Evolutionary conservation across 768 basidiomycete species (phyloP), one percentile per base, ranked within the genome.

Genomic region (Mycena alexandri): DNA sequence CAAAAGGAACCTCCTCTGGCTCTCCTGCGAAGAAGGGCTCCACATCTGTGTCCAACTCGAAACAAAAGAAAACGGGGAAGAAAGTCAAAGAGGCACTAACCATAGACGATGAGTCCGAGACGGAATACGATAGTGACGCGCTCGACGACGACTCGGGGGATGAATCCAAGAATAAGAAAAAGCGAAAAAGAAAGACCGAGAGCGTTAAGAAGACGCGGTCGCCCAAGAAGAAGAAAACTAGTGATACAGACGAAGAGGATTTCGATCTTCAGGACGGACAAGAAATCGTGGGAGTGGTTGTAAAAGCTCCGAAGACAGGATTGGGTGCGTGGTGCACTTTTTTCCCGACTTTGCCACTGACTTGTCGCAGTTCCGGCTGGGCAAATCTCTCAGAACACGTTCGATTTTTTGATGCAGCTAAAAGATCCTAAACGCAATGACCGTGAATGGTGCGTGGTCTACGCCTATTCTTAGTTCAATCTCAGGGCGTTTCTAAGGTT

Each of bases 281-380:
- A 72, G 85, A 90, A 75, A 75, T 94, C 11, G 90, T 93, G 1
- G 95, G 95, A 0, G 82, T 79, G 13, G 90, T 96, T 13, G 88
- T 96, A 14, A 82, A 93, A 65, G 95, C 94, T 14, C 94, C 94
- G 0, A 94, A 84, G 71, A 89, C 89, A 0, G 95, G 95, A n/a
- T 85, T 85, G 79, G 93, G 93, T 92, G 61, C 50, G 84, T 78
- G 4, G 16, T 14, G 17, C 44, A 1, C 43, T 13, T 38, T 33
- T 22, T 33, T 2, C 33, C 29, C 19, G 17, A 17, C 50, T 9
- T 43, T 52, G 14, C 17, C 12, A 62, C 43, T 61, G 24, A 38
- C 54, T 29, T 56, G 34, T 22, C 51, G 36, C 68, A 93, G 95
- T 94, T 0, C 91, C 94, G 0, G 86, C 94, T 13, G 96, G 95